phyloP scores from a whole-genome alignment of 2,329 filamentous ascomycete genomes.

The Pseudocercospora fuligena region DNA sequence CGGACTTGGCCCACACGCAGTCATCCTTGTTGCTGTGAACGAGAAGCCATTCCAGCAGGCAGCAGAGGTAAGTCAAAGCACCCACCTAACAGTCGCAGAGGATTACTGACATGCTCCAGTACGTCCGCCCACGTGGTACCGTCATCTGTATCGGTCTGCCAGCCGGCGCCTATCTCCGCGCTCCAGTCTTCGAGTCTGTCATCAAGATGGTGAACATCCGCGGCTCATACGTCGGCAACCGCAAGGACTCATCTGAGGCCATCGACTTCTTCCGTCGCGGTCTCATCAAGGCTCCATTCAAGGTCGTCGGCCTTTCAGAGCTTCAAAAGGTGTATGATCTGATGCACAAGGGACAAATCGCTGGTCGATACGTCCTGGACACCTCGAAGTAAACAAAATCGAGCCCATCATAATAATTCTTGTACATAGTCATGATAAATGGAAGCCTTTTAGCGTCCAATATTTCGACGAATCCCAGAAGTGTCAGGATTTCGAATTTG shows the following conservation, averaged over 20 bases:
- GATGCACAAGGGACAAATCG: slow-evolving; percentile 69
- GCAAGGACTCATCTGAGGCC: slow-evolving; percentile 84
- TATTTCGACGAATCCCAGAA: background rate
- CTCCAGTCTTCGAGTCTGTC: slow-evolving; percentile 88
- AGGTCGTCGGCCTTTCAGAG: slow-evolving; percentile 80
- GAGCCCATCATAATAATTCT: background rate
- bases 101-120: slow-evolving; percentile 49
- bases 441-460: background rate
- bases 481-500: too few relatives aligned
- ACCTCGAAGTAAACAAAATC: slow-evolving; percentile 60
- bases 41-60: slow-evolving; percentile 98
- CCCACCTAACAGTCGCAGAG: background rate
- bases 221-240: slow-evolving; percentile 92
- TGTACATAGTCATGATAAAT: slow-evolving; percentile 20
- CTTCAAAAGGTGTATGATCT: slow-evolving; percentile 79
- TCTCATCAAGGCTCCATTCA: slow-evolving; percentile 84
- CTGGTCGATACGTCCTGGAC: slow-evolving; percentile 80
- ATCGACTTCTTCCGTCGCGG: slow-evolving; percentile 87
- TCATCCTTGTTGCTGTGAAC: slow-evolving; percentile 80
- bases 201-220: slow-evolving; percentile 73
- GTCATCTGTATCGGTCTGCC: slow-evolving; percentile 91
- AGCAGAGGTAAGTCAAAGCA: slow-evolving; percentile 55
- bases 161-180: slow-evolving; percentile 75
- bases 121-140: slow-evolving; percentile 79
- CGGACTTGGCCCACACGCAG: slow-evolving; percentile 83